A percentile compares a stretch with the other conserved stretches of the same genome.
Evolutionary conservation across 371 early-diverging fungal genomes (phyloP).

Genomic region (Cladochytrium tenue): DNA sequence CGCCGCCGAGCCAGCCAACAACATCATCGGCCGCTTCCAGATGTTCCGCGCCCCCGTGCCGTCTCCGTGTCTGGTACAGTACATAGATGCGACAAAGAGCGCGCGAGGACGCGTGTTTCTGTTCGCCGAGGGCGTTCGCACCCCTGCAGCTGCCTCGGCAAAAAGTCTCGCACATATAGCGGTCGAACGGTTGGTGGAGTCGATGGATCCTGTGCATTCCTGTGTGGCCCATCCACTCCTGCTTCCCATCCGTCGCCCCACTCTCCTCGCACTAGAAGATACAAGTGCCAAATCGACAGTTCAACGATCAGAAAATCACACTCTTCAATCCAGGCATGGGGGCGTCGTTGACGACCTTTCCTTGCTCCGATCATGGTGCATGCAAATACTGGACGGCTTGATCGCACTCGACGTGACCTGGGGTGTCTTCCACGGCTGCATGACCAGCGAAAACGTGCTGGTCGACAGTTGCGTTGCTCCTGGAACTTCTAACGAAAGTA

Average conservation of each 20-base stretch:
- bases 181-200: too few species aligned
- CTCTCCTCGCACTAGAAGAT: too few species aligned
- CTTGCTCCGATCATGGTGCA: not conserved
- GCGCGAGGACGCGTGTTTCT: not conserved
- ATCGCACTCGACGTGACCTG: not conserved
- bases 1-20: not conserved
- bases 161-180: too few species aligned
- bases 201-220: too few species aligned
- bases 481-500: too few species aligned
- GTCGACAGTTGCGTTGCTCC: not conserved
- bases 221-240: not conserved
- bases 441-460: not conserved
- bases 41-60: not conserved
- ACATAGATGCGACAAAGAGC: not conserved
- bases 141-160: not conserved
- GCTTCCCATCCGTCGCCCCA: not conserved
- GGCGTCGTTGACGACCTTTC: not conserved
- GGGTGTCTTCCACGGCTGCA: not conserved
- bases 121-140: not conserved
- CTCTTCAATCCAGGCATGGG: not conserved
- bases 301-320: not conserved
- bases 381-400: not conserved
- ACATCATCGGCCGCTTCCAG: not conserved
- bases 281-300: too few species aligned
- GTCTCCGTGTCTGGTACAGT: not conserved